A percentile compares a stretch with the other conserved stretches of the same genome.
phyloP scores from a whole-genome alignment of 441 rosid species.

The Syzygium syzygioides region DNA sequence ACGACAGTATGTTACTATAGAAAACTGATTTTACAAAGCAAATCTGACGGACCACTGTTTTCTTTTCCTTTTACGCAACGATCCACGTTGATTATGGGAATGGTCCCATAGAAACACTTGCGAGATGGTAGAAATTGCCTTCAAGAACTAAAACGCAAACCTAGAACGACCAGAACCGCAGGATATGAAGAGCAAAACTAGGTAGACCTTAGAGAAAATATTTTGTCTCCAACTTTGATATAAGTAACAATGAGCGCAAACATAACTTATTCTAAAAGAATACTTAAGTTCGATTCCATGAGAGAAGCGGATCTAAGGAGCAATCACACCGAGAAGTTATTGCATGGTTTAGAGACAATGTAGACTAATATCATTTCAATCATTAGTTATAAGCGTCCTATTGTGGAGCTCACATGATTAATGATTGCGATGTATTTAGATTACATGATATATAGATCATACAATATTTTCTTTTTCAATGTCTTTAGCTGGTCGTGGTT shows the following conservation, averaged over 20 bases:
- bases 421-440: background rate
- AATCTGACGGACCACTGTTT: too few species aligned
- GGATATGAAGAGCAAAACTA: background rate
- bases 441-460: background rate
- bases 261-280: background rate
- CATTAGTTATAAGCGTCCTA: accelerated
- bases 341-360: background rate
- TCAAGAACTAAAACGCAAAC: background rate
- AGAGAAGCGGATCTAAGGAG: background rate
- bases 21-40: too few species aligned
- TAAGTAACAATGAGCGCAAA: background rate
- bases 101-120: background rate
- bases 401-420: background rate
- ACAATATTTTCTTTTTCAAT: background rate
- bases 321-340: background rate
- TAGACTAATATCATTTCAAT: background rate
- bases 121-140: background rate
- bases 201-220: background rate
- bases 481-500: background rate
- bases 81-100: accelerated
- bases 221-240: accelerated
- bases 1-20: too few species aligned
- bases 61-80: background rate
- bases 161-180: background rate
- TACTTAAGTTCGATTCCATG: background rate